Evolutionary conservation across 176 grass and related monocot genomes (phyloP).

Genomic region (Alopecurus myosuroides): DNA sequence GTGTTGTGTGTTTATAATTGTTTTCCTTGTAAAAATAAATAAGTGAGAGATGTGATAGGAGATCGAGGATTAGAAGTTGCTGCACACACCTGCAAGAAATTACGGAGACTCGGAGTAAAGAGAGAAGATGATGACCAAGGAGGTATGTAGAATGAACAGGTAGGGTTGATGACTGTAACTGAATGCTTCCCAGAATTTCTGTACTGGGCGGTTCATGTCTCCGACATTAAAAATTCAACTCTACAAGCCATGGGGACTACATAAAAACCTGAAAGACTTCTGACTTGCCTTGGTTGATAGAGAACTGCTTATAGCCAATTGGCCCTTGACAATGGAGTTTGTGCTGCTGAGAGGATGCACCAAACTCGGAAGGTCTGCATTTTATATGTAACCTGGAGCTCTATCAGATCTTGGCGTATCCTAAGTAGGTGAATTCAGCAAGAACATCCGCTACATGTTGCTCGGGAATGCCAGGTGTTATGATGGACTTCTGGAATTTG

Average conservation of each 20-base stretch:
- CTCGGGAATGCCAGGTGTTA: conserved; percentile 85
- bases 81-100: too few species aligned
- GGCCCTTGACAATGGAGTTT: conserved; percentile 83
- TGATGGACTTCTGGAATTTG: conserved; percentile 48
- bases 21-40: conserved; percentile 13
- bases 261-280: conserved; percentile 86
- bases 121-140: too few species aligned
- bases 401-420: too few species aligned
- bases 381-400: conserved; percentile 95
- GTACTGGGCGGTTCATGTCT: conserved; percentile 78
- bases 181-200: conserved; percentile 58
- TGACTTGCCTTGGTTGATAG: conserved; percentile 91
- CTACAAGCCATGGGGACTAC: conserved; percentile 65
- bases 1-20: conserved; percentile 1
- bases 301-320: conserved; percentile 52
- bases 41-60: too few species aligned
- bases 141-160: too few species aligned
- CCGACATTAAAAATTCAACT: conserved; percentile 94
- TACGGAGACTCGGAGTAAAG: too few species aligned
- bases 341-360: conserved; percentile 75
- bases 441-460: conserved; percentile 69
- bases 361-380: conserved; percentile 80
- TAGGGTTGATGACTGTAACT: too few species aligned
- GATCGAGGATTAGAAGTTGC: too few species aligned
- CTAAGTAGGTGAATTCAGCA: conserved; percentile 75